A percentile compares a stretch with the other conserved stretches of the same genome.
phyloP scores from a whole-genome alignment of 352 stramenopile genomes.

The Pythium inflatum region DNA sequence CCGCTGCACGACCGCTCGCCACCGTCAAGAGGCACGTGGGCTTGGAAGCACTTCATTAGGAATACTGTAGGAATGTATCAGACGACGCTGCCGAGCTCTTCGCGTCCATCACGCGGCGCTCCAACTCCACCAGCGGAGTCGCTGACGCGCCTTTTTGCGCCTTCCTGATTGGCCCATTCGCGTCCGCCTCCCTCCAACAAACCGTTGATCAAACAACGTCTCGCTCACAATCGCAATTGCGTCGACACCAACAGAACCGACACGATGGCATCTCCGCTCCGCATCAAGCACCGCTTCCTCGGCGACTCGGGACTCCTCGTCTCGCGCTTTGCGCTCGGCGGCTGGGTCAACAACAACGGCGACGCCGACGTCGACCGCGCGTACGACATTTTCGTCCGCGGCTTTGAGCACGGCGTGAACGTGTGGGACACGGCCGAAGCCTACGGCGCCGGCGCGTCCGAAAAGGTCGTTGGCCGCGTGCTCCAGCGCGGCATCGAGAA shows the following conservation, averaged over 20 bases:
- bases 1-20: no score
- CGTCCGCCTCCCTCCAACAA: no score
- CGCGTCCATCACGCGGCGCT: no score
- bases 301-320: constrained; percentile 35
- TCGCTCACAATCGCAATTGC: no score
- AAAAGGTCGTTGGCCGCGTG: constrained; percentile 40
- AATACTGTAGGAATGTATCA: no score
- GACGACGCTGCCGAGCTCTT: no score
- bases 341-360: constrained; percentile 19
- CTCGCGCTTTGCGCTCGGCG: constrained; percentile 24
- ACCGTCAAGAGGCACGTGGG: no score
- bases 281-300: constrained; percentile 38
- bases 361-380: constrained; percentile 11
- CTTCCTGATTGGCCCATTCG: no score
- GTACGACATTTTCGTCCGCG: constrained; percentile 20
- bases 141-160: no score
- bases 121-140: no score
- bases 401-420: constrained; percentile 47
- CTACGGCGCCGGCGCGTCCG: constrained; percentile 42
- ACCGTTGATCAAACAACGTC: no score
- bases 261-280: not conserved
- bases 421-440: constrained; percentile 60
- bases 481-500: constrained; percentile 37
- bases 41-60: no score
- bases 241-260: constrained; percentile 1